These are phyloP conservation scores for Polytrichum commune DNA, from an alignment of 225 moss, liverwort and hornwort species.

Conservation along the genomic window DNA sequence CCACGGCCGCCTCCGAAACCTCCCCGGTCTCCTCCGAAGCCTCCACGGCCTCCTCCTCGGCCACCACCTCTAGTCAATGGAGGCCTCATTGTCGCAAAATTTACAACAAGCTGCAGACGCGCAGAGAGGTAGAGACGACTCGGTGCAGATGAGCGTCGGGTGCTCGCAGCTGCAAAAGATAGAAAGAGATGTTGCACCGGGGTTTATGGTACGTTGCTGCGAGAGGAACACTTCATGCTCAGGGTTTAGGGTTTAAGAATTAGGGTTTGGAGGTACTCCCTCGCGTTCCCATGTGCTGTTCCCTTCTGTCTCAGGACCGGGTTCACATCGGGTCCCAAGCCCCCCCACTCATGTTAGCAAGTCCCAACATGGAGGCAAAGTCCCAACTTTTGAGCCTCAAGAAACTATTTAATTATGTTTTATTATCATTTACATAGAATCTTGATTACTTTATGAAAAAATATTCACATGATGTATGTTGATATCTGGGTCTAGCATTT, in stretches of 20 bases:
- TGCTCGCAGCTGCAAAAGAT: background rate
- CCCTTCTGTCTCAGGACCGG: no score
- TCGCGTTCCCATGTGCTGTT: no score
- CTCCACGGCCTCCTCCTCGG: conserved; percentile 36
- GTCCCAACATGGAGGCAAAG: no score
- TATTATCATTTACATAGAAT: no score
- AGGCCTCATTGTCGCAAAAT: conserved; percentile 32
- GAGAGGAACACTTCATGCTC: background rate
- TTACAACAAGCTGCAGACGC: background rate
- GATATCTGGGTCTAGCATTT: no score
- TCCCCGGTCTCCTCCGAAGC: conserved; percentile 44
- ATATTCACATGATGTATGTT: no score
- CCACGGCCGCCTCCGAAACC: conserved; percentile 33
- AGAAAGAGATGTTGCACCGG: background rate
- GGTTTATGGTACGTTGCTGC: background rate
- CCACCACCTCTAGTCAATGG: conserved; percentile 51
- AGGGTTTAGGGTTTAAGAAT: background rate
- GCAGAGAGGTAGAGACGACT: background rate
- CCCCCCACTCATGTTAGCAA: no score
- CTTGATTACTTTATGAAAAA: no score
- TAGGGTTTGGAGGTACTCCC: background rate
- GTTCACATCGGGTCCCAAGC: no score
- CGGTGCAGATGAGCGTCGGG: background rate
- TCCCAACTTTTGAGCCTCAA: no score
- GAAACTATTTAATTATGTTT: no score